A percentile compares a stretch with the other conserved stretches of the same genome.
Conservation (phyloP, 305 asterid genomes). For the Fraxinus platypoda region DNA sequence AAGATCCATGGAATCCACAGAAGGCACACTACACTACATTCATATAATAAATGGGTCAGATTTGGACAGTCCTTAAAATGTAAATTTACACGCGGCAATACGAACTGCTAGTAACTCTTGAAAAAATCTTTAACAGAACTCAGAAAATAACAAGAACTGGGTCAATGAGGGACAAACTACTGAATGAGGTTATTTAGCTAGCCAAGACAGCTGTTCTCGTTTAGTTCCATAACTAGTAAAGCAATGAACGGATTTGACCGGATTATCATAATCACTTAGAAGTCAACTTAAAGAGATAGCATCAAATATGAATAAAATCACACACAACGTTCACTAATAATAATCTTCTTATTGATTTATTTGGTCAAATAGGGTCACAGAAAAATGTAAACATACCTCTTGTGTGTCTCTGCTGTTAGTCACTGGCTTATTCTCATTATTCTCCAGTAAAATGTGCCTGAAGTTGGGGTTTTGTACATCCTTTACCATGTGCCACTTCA, state of each 20-base stretch:
- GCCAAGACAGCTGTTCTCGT: neutral
- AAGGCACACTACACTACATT: neutral
- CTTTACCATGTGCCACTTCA: constrained; percentile 88
- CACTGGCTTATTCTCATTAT: constrained; percentile 89
- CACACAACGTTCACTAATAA: neutral
- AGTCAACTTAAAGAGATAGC: neutral
- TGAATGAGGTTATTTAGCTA: neutral
- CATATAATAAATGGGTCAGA: neutral
- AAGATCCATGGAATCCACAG: neutral
- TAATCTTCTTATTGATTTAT: neutral
- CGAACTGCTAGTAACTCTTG: neutral
- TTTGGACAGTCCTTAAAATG: neutral
- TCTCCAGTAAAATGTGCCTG: constrained; percentile 88
- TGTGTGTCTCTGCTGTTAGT: constrained; percentile 95
- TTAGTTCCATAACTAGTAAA: neutral
- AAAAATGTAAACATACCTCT: constrained; percentile 54
- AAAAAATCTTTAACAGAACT: neutral
- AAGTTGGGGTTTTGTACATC: constrained; percentile 84
- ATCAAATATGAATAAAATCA: neutral
- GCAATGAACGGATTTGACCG: neutral
- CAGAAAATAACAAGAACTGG: neutral
- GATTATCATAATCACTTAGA: neutral
- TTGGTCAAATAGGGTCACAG: neutral
- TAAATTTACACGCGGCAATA: neutral
- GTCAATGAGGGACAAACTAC: neutral